Conservation (phyloP, 2,329 filamentous ascomycete species). For the Ampelomyces quisqualis region DNA sequence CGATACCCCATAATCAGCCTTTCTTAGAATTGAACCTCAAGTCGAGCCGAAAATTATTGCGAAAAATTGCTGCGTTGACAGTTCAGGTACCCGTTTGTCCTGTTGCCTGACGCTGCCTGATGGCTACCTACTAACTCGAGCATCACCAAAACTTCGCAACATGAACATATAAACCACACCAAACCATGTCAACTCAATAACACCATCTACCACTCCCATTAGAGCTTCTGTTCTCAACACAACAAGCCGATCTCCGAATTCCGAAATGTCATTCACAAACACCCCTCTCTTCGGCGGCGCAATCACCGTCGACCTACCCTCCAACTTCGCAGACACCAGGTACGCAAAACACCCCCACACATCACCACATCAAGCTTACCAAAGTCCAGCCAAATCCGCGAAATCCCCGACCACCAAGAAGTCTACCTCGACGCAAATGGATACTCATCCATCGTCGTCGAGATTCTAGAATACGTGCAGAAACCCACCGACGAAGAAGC, state of each 20-base stretch:
- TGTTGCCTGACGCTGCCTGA: conserved; percentile 41
- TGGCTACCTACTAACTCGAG: conserved; percentile 32
- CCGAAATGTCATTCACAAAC: conserved; percentile 56
- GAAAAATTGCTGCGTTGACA: conserved; percentile 4
- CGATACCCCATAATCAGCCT: conserved; percentile 35
- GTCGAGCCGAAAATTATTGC: not conserved
- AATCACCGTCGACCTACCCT: conserved; percentile 66
- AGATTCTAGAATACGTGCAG: conserved; percentile 81
- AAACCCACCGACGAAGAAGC: conserved; percentile 69
- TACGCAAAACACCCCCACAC: conserved; percentile 38
- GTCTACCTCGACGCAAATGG: conserved; percentile 83
- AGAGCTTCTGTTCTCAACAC: not conserved
- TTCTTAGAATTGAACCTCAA: conserved; percentile 12
- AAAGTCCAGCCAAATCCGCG: conserved; percentile 62
- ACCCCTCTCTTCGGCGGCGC: conserved; percentile 72
- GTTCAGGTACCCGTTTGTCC: conserved; percentile 24
- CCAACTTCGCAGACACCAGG: conserved; percentile 72
- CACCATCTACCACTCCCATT: not conserved
- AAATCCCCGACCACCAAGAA: conserved; percentile 87
- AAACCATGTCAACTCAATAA: conserved; percentile 13
- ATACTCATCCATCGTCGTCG: conserved; percentile 84
- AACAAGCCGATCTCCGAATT: conserved; percentile 1
- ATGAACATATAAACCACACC: conserved; percentile 27
- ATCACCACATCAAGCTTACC: conserved; percentile 13
- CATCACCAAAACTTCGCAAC: conserved; percentile 18